Evolutionary conservation across 139 green algal genomes (phyloP), one percentile per base, ranked within the genome.

Genomic region (Volvox reticuliferus): DNA sequence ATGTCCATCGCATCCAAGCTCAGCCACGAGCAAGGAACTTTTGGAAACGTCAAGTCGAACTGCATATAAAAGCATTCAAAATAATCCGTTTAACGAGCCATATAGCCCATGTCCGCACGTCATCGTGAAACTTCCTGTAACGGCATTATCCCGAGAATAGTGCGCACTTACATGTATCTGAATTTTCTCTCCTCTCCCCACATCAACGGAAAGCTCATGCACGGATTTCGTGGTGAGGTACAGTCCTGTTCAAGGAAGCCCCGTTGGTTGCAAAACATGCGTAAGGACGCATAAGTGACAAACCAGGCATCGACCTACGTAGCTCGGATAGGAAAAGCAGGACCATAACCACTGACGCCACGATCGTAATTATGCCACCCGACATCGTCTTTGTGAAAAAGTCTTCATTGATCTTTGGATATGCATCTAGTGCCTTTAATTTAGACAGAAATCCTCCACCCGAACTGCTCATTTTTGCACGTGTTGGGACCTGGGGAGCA

Each of bases 1-100:
- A 99, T 95, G 91, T 99, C 98, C 98, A 99, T 99, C 1, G 96
- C 97, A 91, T 99, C 98, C 6, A 99, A 82, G 73, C 93, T 98
- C 5, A 99, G 89, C 96, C 98, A 98, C 1, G 95, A 93, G 88
- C 98, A 99, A 24, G 97, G 96, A 94, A 99, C 95, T 26, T 88
- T 91, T 1, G 96, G 97, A 37, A 99, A 99, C 0, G 96, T 98
- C 71, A 99, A 82, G 90, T 99, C 97, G 35, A 99, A 95, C 96
- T 98, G 95, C 87, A 61, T 50, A 24, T 1, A 32, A 82, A 28
- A 24, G 19, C 12, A 82, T 21, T 21, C 5, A 2, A 63, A 1
- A 63, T 12, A 79, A 12, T 75, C 67, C 67, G 6, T 9, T 55
- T 55, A 55, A 55, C 44, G 9, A 9, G 5, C 9, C 44, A 14